Percentiles rank a stretch among this genome's conserved stretches.
Conservation (phyloP, 139 green algal species). For the Nannochloris sp. region DNA sequence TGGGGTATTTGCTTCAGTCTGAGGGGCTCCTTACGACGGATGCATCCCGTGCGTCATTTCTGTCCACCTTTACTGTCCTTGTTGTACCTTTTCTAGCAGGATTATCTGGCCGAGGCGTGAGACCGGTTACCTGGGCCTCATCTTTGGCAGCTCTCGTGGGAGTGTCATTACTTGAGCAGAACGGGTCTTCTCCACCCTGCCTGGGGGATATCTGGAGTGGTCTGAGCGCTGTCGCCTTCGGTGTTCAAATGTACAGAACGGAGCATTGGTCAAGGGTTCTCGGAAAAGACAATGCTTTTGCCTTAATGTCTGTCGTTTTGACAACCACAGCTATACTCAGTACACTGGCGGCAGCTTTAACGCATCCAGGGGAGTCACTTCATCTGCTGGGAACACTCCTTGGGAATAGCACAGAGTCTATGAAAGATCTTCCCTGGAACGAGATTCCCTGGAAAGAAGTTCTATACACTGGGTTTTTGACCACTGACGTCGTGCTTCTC, state of each 20-base stretch:
- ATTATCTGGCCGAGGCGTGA: conserved; percentile 46
- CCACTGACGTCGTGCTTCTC: conserved; percentile 54
- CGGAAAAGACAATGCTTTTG: conserved; percentile 18
- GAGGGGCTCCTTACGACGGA: conserved; percentile 55
- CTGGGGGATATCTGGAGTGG: conserved; percentile 58
- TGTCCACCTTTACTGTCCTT: conserved; percentile 77
- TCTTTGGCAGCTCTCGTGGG: conserved; percentile 49
- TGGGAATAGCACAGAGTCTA: not conserved
- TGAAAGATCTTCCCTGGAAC: not conserved
- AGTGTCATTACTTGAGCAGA: conserved; percentile 54
- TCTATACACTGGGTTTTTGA: conserved; percentile 51
- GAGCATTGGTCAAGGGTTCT: conserved; percentile 34
- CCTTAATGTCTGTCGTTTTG: conserved; percentile 40
- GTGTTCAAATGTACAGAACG: conserved; percentile 54
- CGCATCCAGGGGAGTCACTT: conserved; percentile 11
- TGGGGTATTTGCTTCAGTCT: conserved; percentile 47
- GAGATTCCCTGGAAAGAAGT: conserved; percentile 32
- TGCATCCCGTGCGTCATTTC: conserved; percentile 56
- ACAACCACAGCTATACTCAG: conserved; percentile 23
- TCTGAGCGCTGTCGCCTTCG: conserved; percentile 62
- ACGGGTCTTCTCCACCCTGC: conserved; percentile 21
- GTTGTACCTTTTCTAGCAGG: conserved; percentile 67
- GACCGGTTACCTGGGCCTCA: conserved; percentile 46
- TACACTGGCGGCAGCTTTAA: conserved; percentile 1
- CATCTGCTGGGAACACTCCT: not conserved